Evolutionary conservation across 1,284 basidiomycete species (phyloP), one percentile per base, ranked within the genome.

Genomic region (Thelephora terrestris): DNA sequence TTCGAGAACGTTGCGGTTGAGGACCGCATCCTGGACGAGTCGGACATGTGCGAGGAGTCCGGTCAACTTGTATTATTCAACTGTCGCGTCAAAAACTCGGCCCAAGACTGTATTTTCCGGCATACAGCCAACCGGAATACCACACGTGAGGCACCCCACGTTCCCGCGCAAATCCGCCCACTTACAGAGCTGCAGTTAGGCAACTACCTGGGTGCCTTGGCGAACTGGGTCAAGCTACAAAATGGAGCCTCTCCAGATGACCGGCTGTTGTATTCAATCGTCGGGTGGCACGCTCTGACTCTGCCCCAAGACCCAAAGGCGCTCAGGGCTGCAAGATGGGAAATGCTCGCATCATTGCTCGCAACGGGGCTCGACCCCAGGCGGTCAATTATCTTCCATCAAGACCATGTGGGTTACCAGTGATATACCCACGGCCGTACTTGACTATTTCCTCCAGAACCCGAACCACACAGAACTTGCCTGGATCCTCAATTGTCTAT

Each of bases 281-380:
- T 93, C 10, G 93, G 93, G 25, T 85, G 90, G 75, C 92, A 96
- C 64, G 90, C 91, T 9, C 73, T 96, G 56, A 95, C 92, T 1
- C 68, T 95, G n/a, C 90, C 91, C 5, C 89, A 94, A 71, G 71
- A 89, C 59, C 87, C 91, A 0, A 63, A 66, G 29, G 62, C 66
- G n/a, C 71, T 95, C 16, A 67, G 70, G 7, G 58, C 67, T 4
- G 78, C 93, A 45, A 68, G 87, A 35, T 71, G 75, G 42, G 85
- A 95, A 48, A 85, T 91, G 76, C 69, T 96, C 45, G 91, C 92
- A 0, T 79, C 81, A 1, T 66, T 97, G 5, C 70, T 98, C 5
- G 90, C 94, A 0, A 76, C 92, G 47, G 93, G 94, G 0, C 71
- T 97, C 24, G 84, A 94, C 60, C 85, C 88, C 0, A 70, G 81